Evolutionary conservation across 1,284 basidiomycete species (phyloP), one percentile per base, ranked within the genome.

Genomic region (Psilocybe mexicana): DNA sequence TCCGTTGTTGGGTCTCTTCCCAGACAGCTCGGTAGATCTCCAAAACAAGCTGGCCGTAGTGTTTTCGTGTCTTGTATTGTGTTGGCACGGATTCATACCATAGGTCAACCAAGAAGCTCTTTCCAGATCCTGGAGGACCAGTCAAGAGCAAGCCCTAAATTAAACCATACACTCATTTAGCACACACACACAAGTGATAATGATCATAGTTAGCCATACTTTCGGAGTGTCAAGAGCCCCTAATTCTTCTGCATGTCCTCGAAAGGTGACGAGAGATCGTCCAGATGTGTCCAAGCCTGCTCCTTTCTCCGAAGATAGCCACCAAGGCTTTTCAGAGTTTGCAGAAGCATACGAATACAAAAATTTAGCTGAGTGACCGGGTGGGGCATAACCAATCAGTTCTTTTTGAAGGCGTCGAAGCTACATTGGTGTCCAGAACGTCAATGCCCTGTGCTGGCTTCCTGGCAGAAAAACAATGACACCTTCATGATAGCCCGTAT

Each of bases 71-170:
- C 69, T 90, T 90, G 72, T 80, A 79, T 1, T 74, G 76, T 0
- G 84, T 84, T 0, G 84, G 85, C 0, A 89, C 66, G 5, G 80
- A 74, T 38, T 82, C 74, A 68, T 81, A 86, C 78, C 88, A 88
- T 26, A 90, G 75, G 64, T 89, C 83, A 52, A 89, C 79, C 12
- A 90, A 72, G 62, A 91, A 80, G 43, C 82, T 85, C 70, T 93
- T 93, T 43, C 90, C 91, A 1, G 85, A 88, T 12, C 91, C 90
- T 0, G 92, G 90, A 12, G 90, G 87, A 4, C 90, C 90, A 58
- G 88, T 86, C 8, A 93, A 74, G 2, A 93, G 78, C 61, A 92
- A 83, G 12, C 90, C 90, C 89, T 88, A 62, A 5, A 42, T 48
- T 14, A 23, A 48, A 24, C 8, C 24, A 47, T 12, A 24, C 47